Percentiles rank a stretch among this genome's conserved stretches.
Evolutionary conservation across 352 stramenopile species (phyloP).

Genomic region (Phytopythium litorale): DNA sequence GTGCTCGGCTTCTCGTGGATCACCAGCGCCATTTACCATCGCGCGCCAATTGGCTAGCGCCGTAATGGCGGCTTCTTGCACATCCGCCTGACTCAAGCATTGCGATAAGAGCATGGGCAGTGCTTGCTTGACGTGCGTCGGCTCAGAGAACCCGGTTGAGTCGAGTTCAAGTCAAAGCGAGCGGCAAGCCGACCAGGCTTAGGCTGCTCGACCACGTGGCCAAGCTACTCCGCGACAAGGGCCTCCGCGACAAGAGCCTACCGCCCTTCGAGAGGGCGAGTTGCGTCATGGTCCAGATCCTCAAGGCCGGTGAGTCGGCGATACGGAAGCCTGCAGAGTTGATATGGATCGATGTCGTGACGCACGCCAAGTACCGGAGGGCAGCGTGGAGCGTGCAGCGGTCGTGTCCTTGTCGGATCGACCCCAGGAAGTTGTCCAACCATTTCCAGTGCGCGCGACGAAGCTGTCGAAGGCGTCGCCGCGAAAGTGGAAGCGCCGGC

Average conservation of each 20-base stretch:
- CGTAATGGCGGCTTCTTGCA: too few species aligned
- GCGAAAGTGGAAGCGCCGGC: conserved; percentile 1
- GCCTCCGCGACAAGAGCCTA: conserved; percentile 63
- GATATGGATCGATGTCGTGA: conserved; percentile 35
- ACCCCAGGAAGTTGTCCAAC: conserved; percentile 72
- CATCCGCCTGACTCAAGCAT: too few species aligned
- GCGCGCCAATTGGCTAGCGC: too few species aligned
- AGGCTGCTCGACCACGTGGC: conserved; percentile 81
- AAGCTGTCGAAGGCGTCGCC: conserved; percentile 27
- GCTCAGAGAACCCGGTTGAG: too few species aligned
- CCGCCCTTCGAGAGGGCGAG: conserved; percentile 73
- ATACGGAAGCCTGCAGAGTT: conserved; percentile 69
- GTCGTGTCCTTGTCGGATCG: conserved; percentile 57
- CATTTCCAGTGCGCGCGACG: conserved; percentile 67
- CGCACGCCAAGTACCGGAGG: conserved; percentile 46
- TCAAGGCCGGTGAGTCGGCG: conserved; percentile 69
- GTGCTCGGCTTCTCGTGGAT: too few species aligned
- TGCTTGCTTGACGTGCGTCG: too few species aligned
- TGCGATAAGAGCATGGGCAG: too few species aligned
- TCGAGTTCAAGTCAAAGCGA: conserved; percentile 52
- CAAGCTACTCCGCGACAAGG: conserved; percentile 61
- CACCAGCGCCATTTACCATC: too few species aligned
- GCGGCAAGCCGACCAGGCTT: conserved; percentile 78
- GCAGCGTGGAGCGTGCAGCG: conserved; percentile 13
- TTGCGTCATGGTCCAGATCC: conserved; percentile 69